Conservation (phyloP, 2,329 filamentous ascomycete species). For the Torrubiella hemipterigena region DNA sequence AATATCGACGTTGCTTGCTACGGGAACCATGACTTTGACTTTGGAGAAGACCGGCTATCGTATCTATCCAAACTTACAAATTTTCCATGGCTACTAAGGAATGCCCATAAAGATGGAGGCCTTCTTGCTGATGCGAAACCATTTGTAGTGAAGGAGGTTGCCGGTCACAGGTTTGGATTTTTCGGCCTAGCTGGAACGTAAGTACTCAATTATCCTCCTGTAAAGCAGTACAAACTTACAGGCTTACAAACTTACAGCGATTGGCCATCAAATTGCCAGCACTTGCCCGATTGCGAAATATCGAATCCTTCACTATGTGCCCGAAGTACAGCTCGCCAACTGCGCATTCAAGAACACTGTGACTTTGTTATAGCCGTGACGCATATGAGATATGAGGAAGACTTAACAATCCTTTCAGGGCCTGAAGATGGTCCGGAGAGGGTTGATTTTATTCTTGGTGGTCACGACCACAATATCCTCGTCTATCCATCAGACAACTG, state of each 20-base stretch:
- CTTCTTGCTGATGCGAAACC: slow-evolving; percentile 6
- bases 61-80: slow-evolving; percentile 2
- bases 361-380: slow-evolving; percentile 14
- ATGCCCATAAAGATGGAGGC: slow-evolving; percentile 1
- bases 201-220: neutral
- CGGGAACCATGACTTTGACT: slow-evolving; percentile 9
- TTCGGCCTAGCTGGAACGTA: slow-evolving; percentile 8
- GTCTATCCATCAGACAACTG: no score
- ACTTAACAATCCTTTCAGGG: slow-evolving; percentile 6
- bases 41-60: slow-evolving; percentile 5
- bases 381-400: slow-evolving; percentile 12
- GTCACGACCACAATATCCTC: slow-evolving; percentile 13
- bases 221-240: no score
- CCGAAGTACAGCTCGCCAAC: slow-evolving; percentile 2
- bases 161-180: slow-evolving; percentile 7
- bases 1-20: slow-evolving; percentile 7
- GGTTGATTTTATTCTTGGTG: slow-evolving; percentile 13
- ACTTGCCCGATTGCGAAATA: slow-evolving; percentile 6
- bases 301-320: slow-evolving; percentile 7
- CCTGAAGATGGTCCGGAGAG: slow-evolving; percentile 7
- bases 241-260: slow-evolving; percentile 1
- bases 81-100: slow-evolving; percentile 8
- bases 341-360: slow-evolving; percentile 8
- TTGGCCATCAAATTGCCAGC: slow-evolving; percentile 8
- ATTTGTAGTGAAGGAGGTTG: slow-evolving; percentile 2